Evolutionary conservation across 2,329 filamentous ascomycete genomes (phyloP).

Genomic region (Aspergillus ibericus): DNA sequence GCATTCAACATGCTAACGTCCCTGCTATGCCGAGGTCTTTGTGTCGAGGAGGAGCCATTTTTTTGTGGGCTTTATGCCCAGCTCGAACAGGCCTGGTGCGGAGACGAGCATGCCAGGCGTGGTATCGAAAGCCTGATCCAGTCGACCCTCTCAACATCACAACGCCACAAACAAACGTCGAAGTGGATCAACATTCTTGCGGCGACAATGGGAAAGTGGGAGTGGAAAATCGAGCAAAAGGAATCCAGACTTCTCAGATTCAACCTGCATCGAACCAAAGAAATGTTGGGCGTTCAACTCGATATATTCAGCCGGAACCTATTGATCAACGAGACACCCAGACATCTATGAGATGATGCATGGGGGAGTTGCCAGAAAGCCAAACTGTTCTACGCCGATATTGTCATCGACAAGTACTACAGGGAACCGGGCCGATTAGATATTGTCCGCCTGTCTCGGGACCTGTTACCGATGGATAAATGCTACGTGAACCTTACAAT

Average conservation of each 20-base stretch:
- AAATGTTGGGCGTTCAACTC: not conserved
- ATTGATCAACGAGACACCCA: not conserved
- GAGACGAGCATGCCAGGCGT: not conserved
- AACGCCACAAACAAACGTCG: not conserved
- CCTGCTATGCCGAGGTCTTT: not conserved
- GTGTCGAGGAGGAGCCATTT: not conserved
- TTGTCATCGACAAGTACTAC: constrained; percentile 11
- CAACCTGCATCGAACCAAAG: not conserved
- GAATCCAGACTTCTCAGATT: not conserved
- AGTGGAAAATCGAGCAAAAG: not conserved
- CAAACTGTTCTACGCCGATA: not conserved
- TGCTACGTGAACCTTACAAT: constrained; percentile 45
- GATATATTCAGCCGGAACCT: not conserved
- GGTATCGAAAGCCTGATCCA: not conserved
- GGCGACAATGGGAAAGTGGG: not conserved
- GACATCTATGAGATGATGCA: not conserved
- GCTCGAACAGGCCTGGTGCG: constrained; percentile 3
- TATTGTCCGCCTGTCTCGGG: constrained; percentile 39
- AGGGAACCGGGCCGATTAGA: constrained; percentile 17
- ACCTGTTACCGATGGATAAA: constrained; percentile 31
- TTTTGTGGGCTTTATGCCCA: constrained; percentile 8
- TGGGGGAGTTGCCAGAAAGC: not conserved
- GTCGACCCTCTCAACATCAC: not conserved
- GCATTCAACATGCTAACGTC: not conserved
- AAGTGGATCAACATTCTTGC: not conserved